phyloP scores from a whole-genome alignment of 345 rosid genomes.

The Cardamine chenopodiifolia region DNA sequence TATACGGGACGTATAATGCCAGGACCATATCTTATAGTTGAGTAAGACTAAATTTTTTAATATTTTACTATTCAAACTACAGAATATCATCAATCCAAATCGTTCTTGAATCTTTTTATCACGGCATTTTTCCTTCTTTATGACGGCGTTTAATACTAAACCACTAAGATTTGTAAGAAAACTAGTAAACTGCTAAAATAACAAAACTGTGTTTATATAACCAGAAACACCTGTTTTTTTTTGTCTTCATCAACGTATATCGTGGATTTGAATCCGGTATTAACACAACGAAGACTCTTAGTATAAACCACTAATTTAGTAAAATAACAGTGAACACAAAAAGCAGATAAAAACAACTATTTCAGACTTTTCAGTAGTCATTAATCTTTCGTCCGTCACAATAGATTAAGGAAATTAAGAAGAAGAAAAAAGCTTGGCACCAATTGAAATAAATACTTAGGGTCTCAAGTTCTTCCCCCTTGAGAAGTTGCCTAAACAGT shows the following conservation, averaged over 20 bases:
- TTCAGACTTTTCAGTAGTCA: neutral
- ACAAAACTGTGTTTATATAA: neutral
- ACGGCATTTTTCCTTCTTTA: no score
- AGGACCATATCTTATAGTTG: neutral
- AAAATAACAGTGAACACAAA: neutral
- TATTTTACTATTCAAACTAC: neutral
- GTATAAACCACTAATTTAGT: neutral
- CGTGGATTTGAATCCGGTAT: neutral
- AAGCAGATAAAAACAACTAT: neutral
- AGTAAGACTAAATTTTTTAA: neutral
- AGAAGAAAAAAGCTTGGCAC: neutral
- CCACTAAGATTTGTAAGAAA: neutral
- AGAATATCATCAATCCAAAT: slow-evolving; percentile 2
- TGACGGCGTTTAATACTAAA: no score
- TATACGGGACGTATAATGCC: neutral
- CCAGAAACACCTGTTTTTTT: no score
- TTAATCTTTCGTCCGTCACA: neutral
- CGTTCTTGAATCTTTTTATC: neutral
- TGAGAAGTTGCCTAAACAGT: slow-evolving; percentile 26
- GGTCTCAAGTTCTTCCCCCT: slow-evolving; percentile 38
- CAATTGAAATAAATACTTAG: neutral
- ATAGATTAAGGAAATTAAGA: neutral
- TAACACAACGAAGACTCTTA: neutral
- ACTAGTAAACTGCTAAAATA: neutral
- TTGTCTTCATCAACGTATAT: no score